phyloP scores from a whole-genome alignment of 768 basidiomycete species.

The Dioszegia aurantiaca region DNA sequence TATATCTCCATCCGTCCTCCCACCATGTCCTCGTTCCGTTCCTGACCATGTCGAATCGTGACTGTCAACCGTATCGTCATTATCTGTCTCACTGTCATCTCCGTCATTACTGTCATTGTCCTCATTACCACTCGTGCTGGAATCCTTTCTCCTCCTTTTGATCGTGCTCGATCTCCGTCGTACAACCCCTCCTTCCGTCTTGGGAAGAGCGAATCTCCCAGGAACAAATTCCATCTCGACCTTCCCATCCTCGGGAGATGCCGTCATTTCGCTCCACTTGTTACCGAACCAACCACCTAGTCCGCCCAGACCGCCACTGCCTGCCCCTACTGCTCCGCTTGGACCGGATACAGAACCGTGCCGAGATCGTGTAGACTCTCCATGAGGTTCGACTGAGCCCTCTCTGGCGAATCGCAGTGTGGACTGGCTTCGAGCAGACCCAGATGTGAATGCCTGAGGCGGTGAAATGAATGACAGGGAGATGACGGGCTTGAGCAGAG shows the following conservation, averaged over 20 bases:
- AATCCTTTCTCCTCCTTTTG: not conserved
- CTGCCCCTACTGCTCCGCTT: not conserved
- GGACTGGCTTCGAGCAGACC: conserved; percentile 18
- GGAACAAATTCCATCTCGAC: conserved; percentile 27
- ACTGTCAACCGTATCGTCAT: conserved; percentile 6
- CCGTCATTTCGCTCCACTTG: conserved; percentile 33
- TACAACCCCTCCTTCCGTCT: no score
- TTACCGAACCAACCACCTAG: conserved; percentile 21
- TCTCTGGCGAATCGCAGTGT: conserved; percentile 26
- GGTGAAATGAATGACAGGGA: conserved; percentile 8
- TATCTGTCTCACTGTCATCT: conserved; percentile 2
- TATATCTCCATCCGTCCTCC: not conserved
- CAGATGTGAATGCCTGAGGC: not conserved
- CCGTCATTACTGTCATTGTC: no score
- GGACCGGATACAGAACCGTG: not conserved
- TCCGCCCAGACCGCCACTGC: conserved; percentile 16
- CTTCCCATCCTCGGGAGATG: conserved; percentile 5
- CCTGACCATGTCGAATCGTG: conserved; percentile 27
- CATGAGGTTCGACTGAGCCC: conserved; percentile 16
- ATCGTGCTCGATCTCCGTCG: conserved; percentile 1
- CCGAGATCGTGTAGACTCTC: not conserved
- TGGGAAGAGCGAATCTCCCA: conserved; percentile 28
- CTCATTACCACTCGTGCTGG: not conserved
- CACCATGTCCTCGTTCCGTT: conserved; percentile 9
- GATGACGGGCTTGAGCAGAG: conserved; percentile 6